These are phyloP conservation scores for Syzygium aromaticum DNA, from an alignment of 345 rosid species.

Conservation along the genomic window DNA sequence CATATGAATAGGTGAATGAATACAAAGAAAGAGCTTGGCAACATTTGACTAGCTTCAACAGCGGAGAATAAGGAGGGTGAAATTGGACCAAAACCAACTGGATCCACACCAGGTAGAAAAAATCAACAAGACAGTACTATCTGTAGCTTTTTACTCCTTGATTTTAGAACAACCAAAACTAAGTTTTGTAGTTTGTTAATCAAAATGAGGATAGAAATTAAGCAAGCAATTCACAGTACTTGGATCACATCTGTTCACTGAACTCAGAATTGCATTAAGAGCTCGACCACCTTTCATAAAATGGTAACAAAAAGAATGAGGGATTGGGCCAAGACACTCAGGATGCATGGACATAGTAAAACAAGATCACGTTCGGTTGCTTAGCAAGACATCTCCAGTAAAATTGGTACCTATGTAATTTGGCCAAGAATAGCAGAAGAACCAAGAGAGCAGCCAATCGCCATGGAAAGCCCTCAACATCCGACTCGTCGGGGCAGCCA, in stretches of 20 bases:
- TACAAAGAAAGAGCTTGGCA: not conserved
- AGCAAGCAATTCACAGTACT: not conserved
- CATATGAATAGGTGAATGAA: not conserved
- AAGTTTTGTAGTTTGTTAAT: not conserved
- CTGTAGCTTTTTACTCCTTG: not conserved
- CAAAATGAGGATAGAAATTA: not conserved
- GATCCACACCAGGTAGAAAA: not conserved
- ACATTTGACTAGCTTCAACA: not conserved
- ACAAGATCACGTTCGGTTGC: not conserved
- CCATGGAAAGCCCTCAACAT: not conserved
- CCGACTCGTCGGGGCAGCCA: not conserved
- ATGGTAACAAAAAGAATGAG: not conserved
- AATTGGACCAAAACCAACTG: not conserved
- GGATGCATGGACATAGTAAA: not conserved
- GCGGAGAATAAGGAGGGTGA: not conserved
- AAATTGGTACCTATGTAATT: not conserved
- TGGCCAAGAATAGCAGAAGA: not conserved
- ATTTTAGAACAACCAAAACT: not conserved
- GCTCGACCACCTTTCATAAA: not conserved
- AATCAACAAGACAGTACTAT: not conserved
- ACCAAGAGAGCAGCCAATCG: not conserved
- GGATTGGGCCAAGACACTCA: not conserved
- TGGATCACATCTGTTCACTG: not conserved
- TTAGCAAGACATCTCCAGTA: not conserved
- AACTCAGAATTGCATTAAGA: not conserved